Evolutionary conservation across 768 basidiomycete species (phyloP).

Genomic region (Hygrocybe punicea): DNA sequence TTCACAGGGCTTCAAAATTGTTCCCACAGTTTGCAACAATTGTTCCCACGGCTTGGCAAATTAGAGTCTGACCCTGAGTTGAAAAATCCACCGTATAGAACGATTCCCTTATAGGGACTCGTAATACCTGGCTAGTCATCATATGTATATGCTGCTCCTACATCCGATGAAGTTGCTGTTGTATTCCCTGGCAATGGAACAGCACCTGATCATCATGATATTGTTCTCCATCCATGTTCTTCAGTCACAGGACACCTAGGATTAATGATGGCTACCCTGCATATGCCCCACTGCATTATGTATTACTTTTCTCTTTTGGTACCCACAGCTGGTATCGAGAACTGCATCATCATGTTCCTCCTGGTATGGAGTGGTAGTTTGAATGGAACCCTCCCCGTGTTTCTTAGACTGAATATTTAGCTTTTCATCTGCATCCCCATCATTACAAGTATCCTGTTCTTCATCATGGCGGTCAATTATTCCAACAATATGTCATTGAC

Average conservation of each 20-base stretch:
- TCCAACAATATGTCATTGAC: slow-evolving; percentile 42
- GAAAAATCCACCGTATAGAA: too few species aligned
- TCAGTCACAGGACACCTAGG: neutral
- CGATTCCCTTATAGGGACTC: too few species aligned
- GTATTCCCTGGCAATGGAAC: slow-evolving; percentile 33
- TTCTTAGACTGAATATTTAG: too few species aligned
- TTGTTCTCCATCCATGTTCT: slow-evolving; percentile 21
- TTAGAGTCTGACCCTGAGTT: too few species aligned
- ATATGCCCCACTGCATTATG: slow-evolving; percentile 33
- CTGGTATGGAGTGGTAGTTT: neutral
- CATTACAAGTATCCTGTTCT: slow-evolving; percentile 23
- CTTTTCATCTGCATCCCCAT: slow-evolving; percentile 33
- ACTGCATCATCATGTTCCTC: neutral
- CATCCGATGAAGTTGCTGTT: slow-evolving; percentile 38
- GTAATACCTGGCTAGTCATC: slow-evolving; percentile 22
- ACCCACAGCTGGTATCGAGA: slow-evolving; percentile 36
- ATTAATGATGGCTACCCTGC: slow-evolving; percentile 35
- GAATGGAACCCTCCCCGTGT: slow-evolving; percentile 17
- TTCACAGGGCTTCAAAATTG: too few species aligned
- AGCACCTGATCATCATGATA: slow-evolving; percentile 23
- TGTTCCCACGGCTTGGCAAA: too few species aligned
- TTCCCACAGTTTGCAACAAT: too few species aligned
- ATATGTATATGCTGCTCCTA: slow-evolving; percentile 22
- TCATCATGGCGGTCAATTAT: slow-evolving; percentile 26
- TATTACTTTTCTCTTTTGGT: slow-evolving; percentile 29